These are phyloP conservation scores for Chaetothyriales sp. DNA, from an alignment of 2,329 filamentous ascomycete species.

Conservation along the genomic window DNA sequence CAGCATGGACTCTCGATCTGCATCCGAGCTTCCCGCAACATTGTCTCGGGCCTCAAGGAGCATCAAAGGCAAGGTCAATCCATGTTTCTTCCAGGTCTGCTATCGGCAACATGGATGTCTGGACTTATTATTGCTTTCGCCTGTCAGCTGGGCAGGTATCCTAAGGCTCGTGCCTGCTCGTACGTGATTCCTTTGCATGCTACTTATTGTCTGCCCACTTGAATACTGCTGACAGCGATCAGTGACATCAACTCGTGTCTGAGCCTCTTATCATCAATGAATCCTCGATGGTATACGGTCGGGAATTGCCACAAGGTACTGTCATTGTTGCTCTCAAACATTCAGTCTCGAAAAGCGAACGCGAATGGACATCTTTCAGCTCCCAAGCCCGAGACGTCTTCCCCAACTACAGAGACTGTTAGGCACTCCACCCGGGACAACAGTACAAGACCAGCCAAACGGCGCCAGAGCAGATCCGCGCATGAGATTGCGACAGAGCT, in stretches of 20 bases:
- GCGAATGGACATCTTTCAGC: constrained; percentile 13
- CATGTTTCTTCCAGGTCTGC: constrained; percentile 26
- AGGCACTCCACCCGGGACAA: neutral
- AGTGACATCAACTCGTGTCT: constrained; percentile 26
- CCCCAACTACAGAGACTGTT: neutral
- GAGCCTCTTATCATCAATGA: constrained; percentile 23
- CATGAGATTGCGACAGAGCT: neutral
- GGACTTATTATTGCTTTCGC: constrained; percentile 28
- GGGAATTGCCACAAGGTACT: constrained; percentile 26
- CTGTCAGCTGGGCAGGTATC: constrained; percentile 27
- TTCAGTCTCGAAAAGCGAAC: constrained; percentile 17
- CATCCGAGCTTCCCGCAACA: constrained; percentile 26
- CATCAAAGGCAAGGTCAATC: constrained; percentile 22
- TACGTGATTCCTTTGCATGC: constrained; percentile 11
- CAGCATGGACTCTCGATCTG: constrained; percentile 28
- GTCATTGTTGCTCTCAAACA: constrained; percentile 21
- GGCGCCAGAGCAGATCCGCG: neutral
- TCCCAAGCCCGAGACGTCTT: constrained; percentile 9
- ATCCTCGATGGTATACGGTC: constrained; percentile 26
- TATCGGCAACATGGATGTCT: constrained; percentile 29
- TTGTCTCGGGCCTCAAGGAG: constrained; percentile 23
- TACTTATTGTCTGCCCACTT: constrained; percentile 1
- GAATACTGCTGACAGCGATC: neutral
- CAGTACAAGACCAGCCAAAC: neutral
- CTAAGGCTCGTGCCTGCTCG: constrained; percentile 21